Percentiles rank a stretch among this genome's conserved stretches.
Evolutionary conservation across 352 stramenopile genomes (phyloP).

Genomic region (Globisporangium irregulare): DNA sequence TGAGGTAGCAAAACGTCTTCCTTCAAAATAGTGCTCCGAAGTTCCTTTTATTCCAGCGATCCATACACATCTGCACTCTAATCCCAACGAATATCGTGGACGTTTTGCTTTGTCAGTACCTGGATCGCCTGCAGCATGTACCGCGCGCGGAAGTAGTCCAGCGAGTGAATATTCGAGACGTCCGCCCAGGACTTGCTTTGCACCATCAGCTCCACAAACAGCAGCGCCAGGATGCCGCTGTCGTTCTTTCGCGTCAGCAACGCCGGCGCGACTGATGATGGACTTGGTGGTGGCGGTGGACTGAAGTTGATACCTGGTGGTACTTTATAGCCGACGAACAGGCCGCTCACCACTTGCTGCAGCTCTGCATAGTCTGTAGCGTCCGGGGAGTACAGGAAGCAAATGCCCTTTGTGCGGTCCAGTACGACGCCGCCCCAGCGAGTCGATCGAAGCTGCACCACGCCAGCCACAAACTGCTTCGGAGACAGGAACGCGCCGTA

Average conservation of each 20-base stretch:
- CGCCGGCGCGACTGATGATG: background rate
- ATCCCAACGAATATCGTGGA: background rate
- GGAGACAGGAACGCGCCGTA: conserved; percentile 13
- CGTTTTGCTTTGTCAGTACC: conserved; percentile 10
- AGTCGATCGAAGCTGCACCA: conserved; percentile 7
- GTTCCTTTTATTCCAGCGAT: background rate
- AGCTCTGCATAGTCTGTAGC: background rate
- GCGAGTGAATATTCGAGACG: background rate
- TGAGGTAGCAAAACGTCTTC: too few relatives aligned
- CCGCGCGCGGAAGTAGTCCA: conserved; percentile 15
- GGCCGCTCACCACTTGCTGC: background rate
- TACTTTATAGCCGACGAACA: background rate
- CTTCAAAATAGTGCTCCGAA: background rate
- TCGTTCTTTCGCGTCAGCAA: background rate
- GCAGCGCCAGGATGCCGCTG: conserved; percentile 14
- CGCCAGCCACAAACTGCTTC: conserved; percentile 4
- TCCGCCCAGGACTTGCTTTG: conserved; percentile 8
- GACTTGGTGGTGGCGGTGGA: background rate
- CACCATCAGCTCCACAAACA: conserved; percentile 13
- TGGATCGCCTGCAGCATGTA: conserved; percentile 16
- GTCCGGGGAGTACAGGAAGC: conserved; percentile 1
- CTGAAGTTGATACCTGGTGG: background rate
- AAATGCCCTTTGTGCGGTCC: conserved; percentile 1
- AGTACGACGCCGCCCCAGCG: conserved; percentile 10
- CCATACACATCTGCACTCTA: background rate